These are phyloP conservation scores for Pseudofabraea citricarpa DNA, from an alignment of 2,329 filamentous ascomycete genomes.

Conservation along the genomic window DNA sequence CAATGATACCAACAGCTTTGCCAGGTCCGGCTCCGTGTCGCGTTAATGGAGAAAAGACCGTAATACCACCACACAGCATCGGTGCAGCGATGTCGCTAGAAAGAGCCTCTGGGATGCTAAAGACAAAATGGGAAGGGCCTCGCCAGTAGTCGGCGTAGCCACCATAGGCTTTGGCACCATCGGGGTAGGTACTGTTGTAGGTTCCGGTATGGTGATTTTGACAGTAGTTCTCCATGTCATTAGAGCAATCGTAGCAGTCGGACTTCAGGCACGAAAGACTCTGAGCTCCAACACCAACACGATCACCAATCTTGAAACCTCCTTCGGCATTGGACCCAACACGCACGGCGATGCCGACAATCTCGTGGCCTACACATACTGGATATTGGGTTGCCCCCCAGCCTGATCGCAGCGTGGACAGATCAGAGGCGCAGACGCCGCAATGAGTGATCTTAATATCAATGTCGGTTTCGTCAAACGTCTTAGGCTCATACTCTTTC, in stretches of 20 bases:
- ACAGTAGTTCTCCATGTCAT: neutral
- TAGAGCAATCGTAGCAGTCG: neutral
- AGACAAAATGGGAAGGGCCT: neutral
- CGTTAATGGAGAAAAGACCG: slow-evolving; percentile 62
- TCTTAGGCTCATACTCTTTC: slow-evolving; percentile 36
- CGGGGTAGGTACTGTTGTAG: neutral
- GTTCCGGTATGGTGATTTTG: neutral
- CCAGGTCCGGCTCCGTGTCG: slow-evolving; percentile 62
- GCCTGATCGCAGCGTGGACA: slow-evolving; percentile 13
- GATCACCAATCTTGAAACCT: neutral
- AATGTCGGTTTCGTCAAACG: slow-evolving; percentile 40
- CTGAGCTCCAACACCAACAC: neutral
- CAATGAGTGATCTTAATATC: slow-evolving; percentile 45
- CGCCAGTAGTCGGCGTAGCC: neutral
- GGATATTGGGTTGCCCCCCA: slow-evolving; percentile 26
- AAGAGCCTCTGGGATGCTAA: neutral
- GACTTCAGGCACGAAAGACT: neutral
- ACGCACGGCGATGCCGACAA: slow-evolving; percentile 33
- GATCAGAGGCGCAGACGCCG: slow-evolving; percentile 38
- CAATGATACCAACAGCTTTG: slow-evolving; percentile 63
- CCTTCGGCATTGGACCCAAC: slow-evolving; percentile 39
- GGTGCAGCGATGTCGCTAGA: slow-evolving; percentile 48
- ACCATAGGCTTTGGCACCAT: neutral
- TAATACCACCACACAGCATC: slow-evolving; percentile 71
- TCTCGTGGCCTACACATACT: slow-evolving; percentile 42